Evolutionary conservation across 805 yeast genomes (phyloP).

Genomic region (Zygotorulaspora sp.): DNA sequence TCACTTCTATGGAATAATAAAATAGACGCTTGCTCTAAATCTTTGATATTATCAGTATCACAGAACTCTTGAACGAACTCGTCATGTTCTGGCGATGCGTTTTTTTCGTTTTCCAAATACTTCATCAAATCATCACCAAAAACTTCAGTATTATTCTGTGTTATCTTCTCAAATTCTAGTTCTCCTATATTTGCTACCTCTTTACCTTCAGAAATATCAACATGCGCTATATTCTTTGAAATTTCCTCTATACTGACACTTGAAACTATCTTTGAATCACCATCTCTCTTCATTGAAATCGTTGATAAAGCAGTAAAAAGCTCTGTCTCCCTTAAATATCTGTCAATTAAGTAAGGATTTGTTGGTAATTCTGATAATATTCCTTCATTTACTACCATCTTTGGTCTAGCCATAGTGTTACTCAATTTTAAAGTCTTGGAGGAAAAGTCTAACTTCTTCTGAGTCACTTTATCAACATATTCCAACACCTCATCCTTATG

Average conservation of each 20-base stretch:
- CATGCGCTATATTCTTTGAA: conserved; percentile 9
- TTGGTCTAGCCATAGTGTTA: conserved; percentile 53
- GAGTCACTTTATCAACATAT: conserved; percentile 69
- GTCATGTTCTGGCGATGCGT: conserved; percentile 2
- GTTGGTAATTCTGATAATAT: conserved; percentile 58
- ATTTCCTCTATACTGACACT: conserved; percentile 16
- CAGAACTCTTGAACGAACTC: neutral
- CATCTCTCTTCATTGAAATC: conserved; percentile 15
- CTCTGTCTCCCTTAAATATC: conserved; percentile 55
- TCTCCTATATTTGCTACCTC: conserved; percentile 26
- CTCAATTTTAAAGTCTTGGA: conserved; percentile 54
- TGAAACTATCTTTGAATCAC: conserved; percentile 9
- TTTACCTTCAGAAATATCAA: conserved; percentile 8
- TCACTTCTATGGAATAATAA: conserved; percentile 22
- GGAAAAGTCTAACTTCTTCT: conserved; percentile 60
- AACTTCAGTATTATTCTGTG: conserved; percentile 31
- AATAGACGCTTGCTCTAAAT: conserved; percentile 23
- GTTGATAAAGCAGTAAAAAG: conserved; percentile 44
- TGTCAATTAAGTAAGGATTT: conserved; percentile 65
- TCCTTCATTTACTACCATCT: conserved; percentile 45
- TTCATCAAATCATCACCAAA: conserved; percentile 31
- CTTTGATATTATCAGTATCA: neutral
- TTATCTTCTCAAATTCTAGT: conserved; percentile 32
- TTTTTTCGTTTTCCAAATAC: conserved; percentile 19
- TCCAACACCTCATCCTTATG: conserved; percentile 57